These are phyloP conservation scores for Pseudogymnoascus sp. DNA, from an alignment of 2,329 filamentous ascomycete genomes.

Conservation along the genomic window DNA sequence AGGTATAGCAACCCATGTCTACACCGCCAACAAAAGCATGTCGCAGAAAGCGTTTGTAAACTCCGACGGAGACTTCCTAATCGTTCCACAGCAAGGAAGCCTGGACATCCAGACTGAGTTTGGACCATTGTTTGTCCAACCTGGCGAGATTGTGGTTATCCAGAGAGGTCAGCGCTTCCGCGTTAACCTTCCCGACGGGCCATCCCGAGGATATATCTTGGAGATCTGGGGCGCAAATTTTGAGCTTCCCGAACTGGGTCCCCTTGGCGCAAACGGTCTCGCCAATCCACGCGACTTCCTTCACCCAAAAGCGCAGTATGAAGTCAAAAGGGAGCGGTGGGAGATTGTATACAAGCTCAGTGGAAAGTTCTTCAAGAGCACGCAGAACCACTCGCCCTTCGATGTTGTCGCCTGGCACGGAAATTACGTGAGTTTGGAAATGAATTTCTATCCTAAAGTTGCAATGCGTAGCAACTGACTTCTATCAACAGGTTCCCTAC, in stretches of 20 bases:
- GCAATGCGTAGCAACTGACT: constrained; percentile 40
- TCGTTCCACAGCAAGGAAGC: constrained; percentile 52
- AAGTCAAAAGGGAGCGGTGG: constrained; percentile 35
- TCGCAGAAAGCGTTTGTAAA: constrained; percentile 37
- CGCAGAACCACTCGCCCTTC: constrained; percentile 63
- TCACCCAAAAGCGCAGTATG: constrained; percentile 45
- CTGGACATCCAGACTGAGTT: constrained; percentile 59
- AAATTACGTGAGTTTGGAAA: constrained; percentile 21
- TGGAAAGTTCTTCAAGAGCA: constrained; percentile 52
- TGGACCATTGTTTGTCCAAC: constrained; percentile 47
- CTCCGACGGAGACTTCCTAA: constrained; percentile 56
- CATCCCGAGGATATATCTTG: constrained; percentile 53
- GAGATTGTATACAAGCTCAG: constrained; percentile 56
- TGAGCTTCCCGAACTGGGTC: constrained; percentile 54
- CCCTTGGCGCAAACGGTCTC: constrained; percentile 54
- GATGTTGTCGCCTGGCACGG: constrained; percentile 73
- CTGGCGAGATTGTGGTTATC: constrained; percentile 56
- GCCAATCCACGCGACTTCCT: constrained; percentile 58
- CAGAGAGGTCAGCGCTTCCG: constrained; percentile 55
- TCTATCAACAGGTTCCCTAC: constrained; percentile 33
- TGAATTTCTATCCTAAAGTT: constrained; percentile 46
- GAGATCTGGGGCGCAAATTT: constrained; percentile 58
- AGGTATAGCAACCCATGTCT: constrained; percentile 41
- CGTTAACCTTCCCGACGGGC: constrained; percentile 47
- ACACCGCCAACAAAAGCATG: constrained; percentile 40